Conservation (phyloP, 768 basidiomycete species). For the Gloeostereum incarnatum region DNA sequence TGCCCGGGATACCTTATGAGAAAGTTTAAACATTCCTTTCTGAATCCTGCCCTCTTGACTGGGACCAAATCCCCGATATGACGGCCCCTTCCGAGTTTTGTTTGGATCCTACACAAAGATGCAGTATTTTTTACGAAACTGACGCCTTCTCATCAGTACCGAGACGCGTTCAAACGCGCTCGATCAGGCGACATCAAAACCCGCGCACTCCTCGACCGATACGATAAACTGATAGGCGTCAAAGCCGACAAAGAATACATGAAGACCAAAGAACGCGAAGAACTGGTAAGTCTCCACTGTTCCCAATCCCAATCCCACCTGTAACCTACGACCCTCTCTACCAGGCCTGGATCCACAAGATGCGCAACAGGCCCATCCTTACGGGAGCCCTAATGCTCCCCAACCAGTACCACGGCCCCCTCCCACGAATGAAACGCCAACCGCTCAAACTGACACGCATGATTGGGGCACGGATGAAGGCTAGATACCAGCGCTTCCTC, state of each 20-base stretch:
- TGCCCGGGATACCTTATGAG: too few relatives aligned
- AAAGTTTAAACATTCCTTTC: too few relatives aligned
- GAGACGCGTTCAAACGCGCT: constrained; percentile 47
- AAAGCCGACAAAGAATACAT: constrained; percentile 40
- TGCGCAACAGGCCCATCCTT: constrained; percentile 54
- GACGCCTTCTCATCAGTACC: constrained; percentile 31
- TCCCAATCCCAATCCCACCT: not conserved
- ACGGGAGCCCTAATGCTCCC: constrained; percentile 68
- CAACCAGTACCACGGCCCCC: constrained; percentile 51
- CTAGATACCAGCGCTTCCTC: constrained; percentile 32
- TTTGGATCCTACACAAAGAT: too few relatives aligned
- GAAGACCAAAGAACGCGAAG: constrained; percentile 35
- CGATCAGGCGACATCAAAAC: constrained; percentile 39
- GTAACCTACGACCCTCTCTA: constrained; percentile 2
- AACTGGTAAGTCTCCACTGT: constrained; percentile 32
- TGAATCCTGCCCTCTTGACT: constrained; percentile 1
- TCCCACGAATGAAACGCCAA: constrained; percentile 77
- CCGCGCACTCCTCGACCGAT: constrained; percentile 41
- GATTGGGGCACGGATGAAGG: constrained; percentile 37
- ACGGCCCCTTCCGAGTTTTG: too few relatives aligned
- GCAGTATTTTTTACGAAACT: too few relatives aligned
- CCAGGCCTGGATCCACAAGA: constrained; percentile 46
- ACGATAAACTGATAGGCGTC: constrained; percentile 44
- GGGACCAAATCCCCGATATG: constrained; percentile 1
- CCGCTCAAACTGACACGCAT: constrained; percentile 65